These are phyloP conservation scores for Sordariomycetes sp. DNA, from an alignment of 2,329 filamentous ascomycete species.

Conservation along the genomic window DNA sequence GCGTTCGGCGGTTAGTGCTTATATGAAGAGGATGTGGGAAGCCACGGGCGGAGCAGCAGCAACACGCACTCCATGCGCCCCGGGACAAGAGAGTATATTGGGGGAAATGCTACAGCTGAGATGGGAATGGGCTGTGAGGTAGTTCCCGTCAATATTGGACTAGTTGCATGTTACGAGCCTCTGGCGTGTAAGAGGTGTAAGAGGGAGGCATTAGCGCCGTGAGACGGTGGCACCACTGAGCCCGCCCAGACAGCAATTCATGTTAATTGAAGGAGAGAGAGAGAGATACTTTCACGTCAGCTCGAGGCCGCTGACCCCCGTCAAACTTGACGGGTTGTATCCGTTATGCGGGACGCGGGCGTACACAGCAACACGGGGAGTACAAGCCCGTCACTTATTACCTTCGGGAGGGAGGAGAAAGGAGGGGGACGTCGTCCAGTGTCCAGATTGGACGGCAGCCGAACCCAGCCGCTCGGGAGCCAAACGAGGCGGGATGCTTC, in stretches of 20 bases:
- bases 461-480: neutral
- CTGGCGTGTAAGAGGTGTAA: too few species aligned
- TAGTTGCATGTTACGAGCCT: neutral
- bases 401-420: neutral
- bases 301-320: neutral
- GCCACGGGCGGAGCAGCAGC: neutral
- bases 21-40: conserved; percentile 1
- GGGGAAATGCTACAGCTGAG: too few species aligned
- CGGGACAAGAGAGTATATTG: neutral
- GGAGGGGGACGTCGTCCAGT: neutral
- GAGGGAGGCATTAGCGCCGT: too few species aligned
- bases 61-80: too few species aligned
- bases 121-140: too few species aligned
- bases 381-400: neutral
- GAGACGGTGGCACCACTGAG: too few species aligned
- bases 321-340: neutral
- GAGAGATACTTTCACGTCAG: neutral
- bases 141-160: too few species aligned
- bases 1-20: neutral
- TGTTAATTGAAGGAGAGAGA: neutral
- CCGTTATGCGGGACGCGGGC: neutral
- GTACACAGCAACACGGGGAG: neutral
- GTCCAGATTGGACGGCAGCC: neutral
- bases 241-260: neutral
- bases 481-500: neutral